A percentile compares a stretch with the other conserved stretches of the same genome.
Evolutionary conservation across 495 filamentous ascomycete species (phyloP).

Genomic region (Aspergillus leporis): DNA sequence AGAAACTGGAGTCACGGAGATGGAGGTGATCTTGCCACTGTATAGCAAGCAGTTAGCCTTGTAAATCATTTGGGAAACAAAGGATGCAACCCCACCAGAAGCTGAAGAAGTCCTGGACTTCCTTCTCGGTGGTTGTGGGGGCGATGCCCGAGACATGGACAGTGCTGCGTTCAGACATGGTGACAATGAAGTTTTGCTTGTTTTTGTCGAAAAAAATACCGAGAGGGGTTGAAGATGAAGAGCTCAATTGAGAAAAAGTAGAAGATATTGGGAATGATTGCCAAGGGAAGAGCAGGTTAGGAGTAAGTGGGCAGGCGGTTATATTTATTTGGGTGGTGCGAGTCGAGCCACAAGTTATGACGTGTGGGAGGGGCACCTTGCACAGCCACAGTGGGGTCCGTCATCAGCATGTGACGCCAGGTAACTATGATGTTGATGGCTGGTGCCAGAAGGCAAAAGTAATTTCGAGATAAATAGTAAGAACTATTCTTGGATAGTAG

Average conservation of each 20-base stretch:
- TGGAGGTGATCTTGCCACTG: conserved; percentile 85
- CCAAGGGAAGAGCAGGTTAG: background rate
- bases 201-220: background rate
- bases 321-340: conserved; percentile 5
- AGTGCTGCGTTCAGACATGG: conserved; percentile 49
- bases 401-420: conserved; percentile 7
- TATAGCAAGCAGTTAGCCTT: conserved; percentile 20
- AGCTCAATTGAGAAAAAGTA: background rate
- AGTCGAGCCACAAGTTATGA: conserved; percentile 16
- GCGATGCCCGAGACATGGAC: conserved; percentile 78
- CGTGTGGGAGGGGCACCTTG: conserved; percentile 11
- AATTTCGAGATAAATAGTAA: background rate
- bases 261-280: background rate
- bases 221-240: background rate
- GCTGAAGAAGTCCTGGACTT: conserved; percentile 95
- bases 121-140: conserved; percentile 75
- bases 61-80: background rate
- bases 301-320: background rate
- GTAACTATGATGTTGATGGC: background rate
- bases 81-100: conserved; percentile 72
- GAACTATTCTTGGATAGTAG: background rate
- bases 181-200: conserved; percentile 9
- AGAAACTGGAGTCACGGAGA: conserved; percentile 71
- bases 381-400: conserved; percentile 27
- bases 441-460: background rate